Base-by-base conservation (phyloP, 345 rosid genomes). In the Citrus australasica region DNA sequence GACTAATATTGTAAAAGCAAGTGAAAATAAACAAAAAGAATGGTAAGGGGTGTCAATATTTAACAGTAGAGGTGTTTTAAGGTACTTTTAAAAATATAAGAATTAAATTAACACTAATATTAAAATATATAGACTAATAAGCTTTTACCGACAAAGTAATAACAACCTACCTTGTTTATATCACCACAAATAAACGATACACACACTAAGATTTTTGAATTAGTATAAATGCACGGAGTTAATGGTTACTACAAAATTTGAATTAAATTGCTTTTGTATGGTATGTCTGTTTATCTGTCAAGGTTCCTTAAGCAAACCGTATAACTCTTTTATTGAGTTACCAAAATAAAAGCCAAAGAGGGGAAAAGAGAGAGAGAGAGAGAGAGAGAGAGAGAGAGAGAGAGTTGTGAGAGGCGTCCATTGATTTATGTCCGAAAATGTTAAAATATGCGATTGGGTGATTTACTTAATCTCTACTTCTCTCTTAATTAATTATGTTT, bases 401-500 rank as follows among this genome's bases (percentile, higher is more conserved):
- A 1, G 1, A 37, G 6, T 37, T 37, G 56, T 16, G 6, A 53
- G 58, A 1, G 2, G 13, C 7, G 30, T 3, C 7, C 9, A 46
- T 38, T 59, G 9, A 68, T 42, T 61, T 28, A 56, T 65, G 7
- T 37, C 16, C 10, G 38, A 79, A 37, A 30, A 9, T 35, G n/a
- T 16, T 48, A 37, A n/a, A 59, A 24, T 27, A 62, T 63, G 62
- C 6, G 30, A 63, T 69, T 72, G 11, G 78, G 77, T 81, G 61
- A 64, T 27, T 33, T 63, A 24, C 69, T 75, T 38, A n/a, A 9
- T 35, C 67, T 21, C 46, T 74, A 73, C 71, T 77, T 46, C 17
- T 66, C 7, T 53, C 58, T 53, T 35, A 69, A 40, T 25, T 35
- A 69, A 40, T n/a, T 38, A n/a, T 40, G 72, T 25, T 46, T 25